Base-by-base conservation (phyloP, 768 basidiomycete species). In the Amyloporia xantha region DNA sequence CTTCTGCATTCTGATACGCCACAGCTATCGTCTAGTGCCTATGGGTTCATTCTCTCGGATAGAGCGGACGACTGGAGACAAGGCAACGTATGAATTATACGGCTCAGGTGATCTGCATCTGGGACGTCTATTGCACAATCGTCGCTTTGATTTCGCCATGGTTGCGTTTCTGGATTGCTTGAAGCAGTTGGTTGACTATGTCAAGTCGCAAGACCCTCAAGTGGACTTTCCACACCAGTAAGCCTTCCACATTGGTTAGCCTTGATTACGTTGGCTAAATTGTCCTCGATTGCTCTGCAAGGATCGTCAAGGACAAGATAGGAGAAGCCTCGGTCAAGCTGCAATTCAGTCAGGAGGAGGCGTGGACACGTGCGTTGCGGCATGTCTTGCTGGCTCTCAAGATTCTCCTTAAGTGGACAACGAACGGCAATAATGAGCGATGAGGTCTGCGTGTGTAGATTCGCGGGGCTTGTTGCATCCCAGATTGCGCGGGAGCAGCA, bases 21-120 rank as follows among this genome's bases (percentile, higher is more conserved):
- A 25, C 52, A 96, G 94, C 54, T 96, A 95, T 62, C 86, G 86
- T 36, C 71, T 98, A 41, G 75, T 94, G 21, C 94, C 96, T 1
- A 86, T 95, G 79, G 96, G 95, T 1, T 95, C 92, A 1, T 95
- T 92, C 63, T 96, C 93, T 15, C 78, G 88, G 17, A 89, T 99
- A 35, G 92, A 97, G 68, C 83, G 79, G 61, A 86, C 74, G 2
- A 77, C 73, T 1, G 86, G 87, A 4, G 89, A 91, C 62, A 91
- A 91, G 66, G 77, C 84, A 17, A 77, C 77, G 1, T 94, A 94
- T 57, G 96, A 98, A 62, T 70, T 99, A 42, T 94, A 96, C 61
- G 94, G 92, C 10, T 96, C 94, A 2, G 91, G 94, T 7, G 95
- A 97, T 65, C 68, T 96, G 19, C 85, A 92, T 54, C 73, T 95